Evolutionary conservation across 2,329 filamentous ascomycete genomes (phyloP), one percentile per base, ranked within the genome.

Genomic region (Plenodomus tracheiphilus): DNA sequence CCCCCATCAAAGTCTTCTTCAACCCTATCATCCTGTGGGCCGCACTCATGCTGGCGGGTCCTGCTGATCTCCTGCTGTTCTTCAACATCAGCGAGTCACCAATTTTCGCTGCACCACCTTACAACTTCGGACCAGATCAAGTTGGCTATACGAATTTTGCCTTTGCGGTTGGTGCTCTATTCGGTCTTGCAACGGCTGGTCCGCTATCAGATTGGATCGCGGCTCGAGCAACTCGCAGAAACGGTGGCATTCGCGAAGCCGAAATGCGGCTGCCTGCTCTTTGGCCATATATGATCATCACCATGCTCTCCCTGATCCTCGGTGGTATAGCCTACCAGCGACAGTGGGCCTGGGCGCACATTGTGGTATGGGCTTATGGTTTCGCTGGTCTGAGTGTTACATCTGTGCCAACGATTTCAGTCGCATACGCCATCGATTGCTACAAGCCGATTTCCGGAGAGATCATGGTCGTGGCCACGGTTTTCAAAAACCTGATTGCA

Each of bases 161-260:
- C 0, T 69, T 70, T 36, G 65, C 82, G 0, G 61, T 79, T n/a
- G 81, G 82, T 2, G 78, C 76, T 0, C 57, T 81, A 6, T 76
- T 85, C 37, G 82, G 82, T 2, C 68, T 84, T 5, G 68, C 73
- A 0, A 82, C 81, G 1, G 80, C 81, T 7, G 82, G 82, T 0
- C 79, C 79, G 0, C 71, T 83, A 13, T 79, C 75, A 9, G 82
- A 85, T 59, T 84, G 79, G 79, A 71, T 84, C 22, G 77, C 78
- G n/a, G 80, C 79, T 41, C 69, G 75, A 15, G 75, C 77, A 1
- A 84, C 82, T 7, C 72, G 68, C 41, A 75, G 74, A 56, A 85
- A 85, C 51, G 64, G 73, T 0, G 81, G 81, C 1, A 75, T 84
- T 39, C 73, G 82, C 41, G 82, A 85, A 65, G 77, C 81, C 0